Conservation (phyloP, 2,329 filamentous ascomycete genomes). For the Emmonsia crescens region DNA sequence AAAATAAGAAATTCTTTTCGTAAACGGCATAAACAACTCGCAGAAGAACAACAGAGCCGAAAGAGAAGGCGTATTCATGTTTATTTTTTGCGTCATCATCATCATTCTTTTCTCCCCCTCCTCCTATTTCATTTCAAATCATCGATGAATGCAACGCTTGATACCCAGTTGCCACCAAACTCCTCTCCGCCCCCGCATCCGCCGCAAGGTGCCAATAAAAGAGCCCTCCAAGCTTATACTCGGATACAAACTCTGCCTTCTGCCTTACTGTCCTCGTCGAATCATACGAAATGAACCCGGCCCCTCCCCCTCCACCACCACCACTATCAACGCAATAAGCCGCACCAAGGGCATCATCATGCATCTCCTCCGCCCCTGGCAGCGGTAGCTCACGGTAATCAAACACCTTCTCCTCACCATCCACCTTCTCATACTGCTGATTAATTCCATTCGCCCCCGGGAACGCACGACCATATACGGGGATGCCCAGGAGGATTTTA, state of each 20-base stretch:
- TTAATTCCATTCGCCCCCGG: slow-evolving; percentile 54
- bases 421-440: slow-evolving; percentile 28
- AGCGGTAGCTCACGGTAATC: slow-evolving; percentile 62
- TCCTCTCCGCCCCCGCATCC: slow-evolving; percentile 47
- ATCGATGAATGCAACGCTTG: slow-evolving; percentile 37
- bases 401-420: slow-evolving; percentile 58
- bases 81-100: too few relatives aligned
- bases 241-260: slow-evolving; percentile 63
- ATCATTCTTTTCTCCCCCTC: too few relatives aligned
- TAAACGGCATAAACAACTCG: neutral
- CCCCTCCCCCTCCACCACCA: slow-evolving; percentile 40
- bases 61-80: too few relatives aligned
- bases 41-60: too few relatives aligned
- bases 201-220: slow-evolving; percentile 76
- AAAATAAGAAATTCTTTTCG: neutral
- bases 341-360: slow-evolving; percentile 57
- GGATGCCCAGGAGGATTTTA: slow-evolving; percentile 66
- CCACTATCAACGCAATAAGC: slow-evolving; percentile 51
- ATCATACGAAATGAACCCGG: slow-evolving; percentile 71
- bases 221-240: slow-evolving; percentile 60
- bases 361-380: slow-evolving; percentile 50
- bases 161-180: slow-evolving; percentile 51
- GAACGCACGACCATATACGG: slow-evolving; percentile 66
- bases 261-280: slow-evolving; percentile 63
- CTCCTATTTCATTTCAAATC: neutral